phyloP scores from a whole-genome alignment of 805 yeast species.

The Kregervanrija pseudodelftensis region DNA sequence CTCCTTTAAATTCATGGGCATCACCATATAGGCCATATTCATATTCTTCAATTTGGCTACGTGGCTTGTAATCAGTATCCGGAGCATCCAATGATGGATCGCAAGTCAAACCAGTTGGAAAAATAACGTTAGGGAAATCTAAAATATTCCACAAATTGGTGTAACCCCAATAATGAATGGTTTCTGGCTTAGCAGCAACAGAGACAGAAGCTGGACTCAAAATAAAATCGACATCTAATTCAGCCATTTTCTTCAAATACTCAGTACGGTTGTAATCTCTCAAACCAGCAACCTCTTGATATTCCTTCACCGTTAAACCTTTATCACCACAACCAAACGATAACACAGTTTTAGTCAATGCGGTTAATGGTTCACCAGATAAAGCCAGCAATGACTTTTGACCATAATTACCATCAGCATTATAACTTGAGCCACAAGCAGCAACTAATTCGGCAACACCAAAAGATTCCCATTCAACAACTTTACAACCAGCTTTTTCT shows the following conservation, averaged over 20 bases:
- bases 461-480: constrained; percentile 45
- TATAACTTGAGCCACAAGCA: constrained; percentile 45
- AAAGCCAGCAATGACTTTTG: constrained; percentile 39
- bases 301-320: constrained; percentile 37
- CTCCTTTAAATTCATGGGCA: constrained; percentile 32
- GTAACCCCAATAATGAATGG: constrained; percentile 64
- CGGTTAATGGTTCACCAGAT: constrained; percentile 61
- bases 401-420: constrained; percentile 52
- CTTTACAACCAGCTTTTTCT: constrained; percentile 45
- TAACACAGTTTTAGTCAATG: constrained; percentile 46
- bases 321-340: constrained; percentile 50
- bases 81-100: constrained; percentile 41
- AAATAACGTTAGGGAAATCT: constrained; percentile 56
- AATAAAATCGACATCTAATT: constrained; percentile 50
- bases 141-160: constrained; percentile 60
- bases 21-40: constrained; percentile 27
- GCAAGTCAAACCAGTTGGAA: constrained; percentile 50
- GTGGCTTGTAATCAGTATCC: constrained; percentile 30
- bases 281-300: constrained; percentile 36
- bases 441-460: constrained; percentile 48
- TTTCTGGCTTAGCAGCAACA: constrained; percentile 58
- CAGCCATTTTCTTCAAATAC: constrained; percentile 41
- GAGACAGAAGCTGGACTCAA: constrained; percentile 56
- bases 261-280: constrained; percentile 49
- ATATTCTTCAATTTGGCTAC: constrained; percentile 34